phyloP scores from a whole-genome alignment of 2,329 filamentous ascomycete genomes.

The Trichothecium sympodiale region DNA sequence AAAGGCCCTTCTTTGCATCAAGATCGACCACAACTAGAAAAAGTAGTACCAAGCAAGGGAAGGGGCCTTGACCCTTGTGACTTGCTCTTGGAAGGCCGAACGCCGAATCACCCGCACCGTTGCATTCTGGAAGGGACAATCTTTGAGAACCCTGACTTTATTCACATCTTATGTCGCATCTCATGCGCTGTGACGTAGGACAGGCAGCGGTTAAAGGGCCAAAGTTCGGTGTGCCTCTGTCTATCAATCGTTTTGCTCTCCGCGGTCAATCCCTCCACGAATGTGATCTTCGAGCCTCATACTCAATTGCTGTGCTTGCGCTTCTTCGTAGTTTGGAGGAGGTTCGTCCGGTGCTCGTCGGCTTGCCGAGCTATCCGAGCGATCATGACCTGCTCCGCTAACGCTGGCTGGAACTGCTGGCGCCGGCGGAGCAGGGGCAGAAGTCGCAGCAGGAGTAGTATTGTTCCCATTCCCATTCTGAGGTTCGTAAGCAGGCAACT shows the following conservation, averaged over 20 bases:
- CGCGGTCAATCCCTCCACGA: conserved; percentile 59
- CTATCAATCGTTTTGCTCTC: conserved; percentile 19
- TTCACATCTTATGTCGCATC: no score
- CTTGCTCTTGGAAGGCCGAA: no score
- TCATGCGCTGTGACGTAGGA: no score
- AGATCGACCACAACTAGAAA: no score
- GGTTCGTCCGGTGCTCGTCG: conserved; percentile 55
- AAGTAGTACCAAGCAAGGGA: no score
- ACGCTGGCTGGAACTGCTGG: conserved; percentile 13
- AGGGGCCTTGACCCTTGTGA: no score
- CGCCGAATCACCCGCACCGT: no score
- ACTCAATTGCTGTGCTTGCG: conserved; percentile 59
- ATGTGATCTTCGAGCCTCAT: conserved; percentile 57
- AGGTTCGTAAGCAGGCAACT: conserved; percentile 79
- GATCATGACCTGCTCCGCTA: conserved; percentile 3
- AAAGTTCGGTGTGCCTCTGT: background rate
- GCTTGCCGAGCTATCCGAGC: conserved; percentile 24
- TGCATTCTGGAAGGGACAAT: no score
- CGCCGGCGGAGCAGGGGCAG: conserved; percentile 8
- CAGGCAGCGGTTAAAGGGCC: background rate
- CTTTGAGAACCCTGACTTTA: no score
- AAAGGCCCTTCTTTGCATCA: no score
- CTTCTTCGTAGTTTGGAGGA: conserved; percentile 85
- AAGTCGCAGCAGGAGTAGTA: conserved; percentile 7
- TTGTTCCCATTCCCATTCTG: conserved; percentile 4